Conservation (phyloP, 345 rosid genomes). For the Eutrema yunnanense region DNA sequence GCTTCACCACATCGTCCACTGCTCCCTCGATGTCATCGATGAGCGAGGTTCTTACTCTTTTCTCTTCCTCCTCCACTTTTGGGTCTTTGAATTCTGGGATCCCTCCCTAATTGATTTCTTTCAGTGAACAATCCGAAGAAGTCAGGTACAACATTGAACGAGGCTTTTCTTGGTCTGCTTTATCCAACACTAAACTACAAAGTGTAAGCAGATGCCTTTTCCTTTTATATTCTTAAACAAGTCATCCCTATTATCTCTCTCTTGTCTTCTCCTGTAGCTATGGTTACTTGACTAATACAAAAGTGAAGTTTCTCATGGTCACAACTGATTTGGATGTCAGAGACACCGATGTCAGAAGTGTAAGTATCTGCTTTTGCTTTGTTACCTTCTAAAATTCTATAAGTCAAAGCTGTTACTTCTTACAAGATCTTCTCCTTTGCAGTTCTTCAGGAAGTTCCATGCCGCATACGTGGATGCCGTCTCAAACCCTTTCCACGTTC, state of each 20-base stretch:
- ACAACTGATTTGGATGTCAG: conserved; percentile 73
- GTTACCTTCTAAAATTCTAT: too few species aligned
- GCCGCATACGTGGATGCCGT: conserved; percentile 84
- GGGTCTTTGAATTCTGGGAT: neutral
- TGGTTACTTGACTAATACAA: conserved; percentile 83
- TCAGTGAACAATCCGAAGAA: conserved; percentile 86
- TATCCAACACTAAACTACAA: conserved; percentile 83
- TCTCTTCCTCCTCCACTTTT: neutral
- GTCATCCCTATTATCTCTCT: neutral
- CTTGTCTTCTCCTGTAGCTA: conserved; percentile 39
- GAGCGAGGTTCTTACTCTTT: conserved; percentile 49
- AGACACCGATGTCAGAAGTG: conserved; percentile 85
- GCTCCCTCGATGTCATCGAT: conserved; percentile 85
- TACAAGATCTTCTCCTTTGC: neutral
- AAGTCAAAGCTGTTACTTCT: too few species aligned
- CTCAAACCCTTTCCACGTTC: conserved; percentile 85
- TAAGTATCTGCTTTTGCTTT: conserved; percentile 25
- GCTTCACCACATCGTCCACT: conserved; percentile 89
- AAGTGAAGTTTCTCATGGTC: conserved; percentile 82
- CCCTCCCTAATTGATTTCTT: neutral
- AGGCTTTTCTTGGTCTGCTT: conserved; percentile 80
- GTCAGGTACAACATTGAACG: conserved; percentile 70
- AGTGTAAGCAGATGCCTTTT: conserved; percentile 47
- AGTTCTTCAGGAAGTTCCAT: conserved; percentile 82
- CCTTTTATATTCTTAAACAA: neutral